A percentile compares a stretch with the other conserved stretches of the same genome.
These are phyloP conservation scores for Cadophora sp. DNA, from an alignment of 2,329 filamentous ascomycete genomes.

Conservation along the genomic window DNA sequence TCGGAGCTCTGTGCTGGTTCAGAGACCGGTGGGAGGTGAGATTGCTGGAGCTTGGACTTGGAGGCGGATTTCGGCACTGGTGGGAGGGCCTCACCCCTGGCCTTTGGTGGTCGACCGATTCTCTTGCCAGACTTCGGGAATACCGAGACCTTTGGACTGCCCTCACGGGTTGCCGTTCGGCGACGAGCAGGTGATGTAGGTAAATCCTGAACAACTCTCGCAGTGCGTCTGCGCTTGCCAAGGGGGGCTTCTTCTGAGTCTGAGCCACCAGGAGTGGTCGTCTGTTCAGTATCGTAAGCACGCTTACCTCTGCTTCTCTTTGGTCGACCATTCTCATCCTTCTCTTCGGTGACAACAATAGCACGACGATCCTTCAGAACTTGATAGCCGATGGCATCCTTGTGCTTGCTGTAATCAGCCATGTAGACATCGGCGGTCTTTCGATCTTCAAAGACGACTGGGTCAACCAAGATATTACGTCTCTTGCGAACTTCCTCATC, in stretches of 20 bases:
- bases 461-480: slow-evolving; percentile 37
- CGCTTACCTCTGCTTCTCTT: slow-evolving; percentile 34
- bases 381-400: slow-evolving; percentile 63
- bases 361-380: slow-evolving; percentile 48
- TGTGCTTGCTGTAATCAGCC: slow-evolving; percentile 66
- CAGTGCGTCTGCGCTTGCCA: slow-evolving; percentile 39
- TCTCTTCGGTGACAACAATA: slow-evolving; percentile 20
- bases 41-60: slow-evolving; percentile 40
- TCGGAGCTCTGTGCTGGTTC: slow-evolving; percentile 27
- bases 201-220: slow-evolving; percentile 34
- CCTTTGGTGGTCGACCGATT: slow-evolving; percentile 42
- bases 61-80: slow-evolving; percentile 11
- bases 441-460: slow-evolving; percentile 44
- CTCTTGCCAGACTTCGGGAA: slow-evolving; percentile 43
- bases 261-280: slow-evolving; percentile 34
- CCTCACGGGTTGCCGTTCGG: slow-evolving; percentile 14
- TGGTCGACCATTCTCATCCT: slow-evolving; percentile 36
- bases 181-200: slow-evolving; percentile 20
- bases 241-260: slow-evolving; percentile 39
- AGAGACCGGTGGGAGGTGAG: slow-evolving; percentile 29
- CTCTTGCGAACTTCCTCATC: slow-evolving; percentile 39
- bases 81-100: slow-evolving; percentile 25
- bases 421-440: slow-evolving; percentile 66
- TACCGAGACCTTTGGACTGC: slow-evolving; percentile 31
- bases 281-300: slow-evolving; percentile 31